Conservation (phyloP, 805 yeast species). For the Sungouiella blattae region DNA sequence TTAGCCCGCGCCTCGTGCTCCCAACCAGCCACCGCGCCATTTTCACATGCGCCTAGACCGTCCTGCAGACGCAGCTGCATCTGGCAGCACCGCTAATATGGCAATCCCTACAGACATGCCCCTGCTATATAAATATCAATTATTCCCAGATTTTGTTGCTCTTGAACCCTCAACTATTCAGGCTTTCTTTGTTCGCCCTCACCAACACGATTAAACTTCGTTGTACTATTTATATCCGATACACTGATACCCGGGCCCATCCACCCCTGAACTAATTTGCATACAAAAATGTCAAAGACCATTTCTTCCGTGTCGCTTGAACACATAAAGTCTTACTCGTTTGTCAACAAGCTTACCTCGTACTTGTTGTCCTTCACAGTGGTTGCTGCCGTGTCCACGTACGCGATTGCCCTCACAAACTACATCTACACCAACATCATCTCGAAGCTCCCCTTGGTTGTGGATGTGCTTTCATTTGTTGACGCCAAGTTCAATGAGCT, state of each 20-base stretch:
- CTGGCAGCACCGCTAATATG: too few species aligned
- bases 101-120: background rate
- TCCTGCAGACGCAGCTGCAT: background rate
- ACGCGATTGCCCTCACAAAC: conserved; percentile 18
- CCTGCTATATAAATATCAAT: background rate
- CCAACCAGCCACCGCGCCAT: background rate
- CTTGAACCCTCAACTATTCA: too few species aligned
- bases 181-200: too few species aligned
- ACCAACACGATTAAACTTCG: too few species aligned
- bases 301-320: conserved; percentile 30
- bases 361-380: conserved; percentile 25
- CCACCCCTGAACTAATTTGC: background rate
- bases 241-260: too few species aligned
- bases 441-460: conserved; percentile 16
- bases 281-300: conserved; percentile 19
- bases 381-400: conserved; percentile 22
- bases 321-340: conserved; percentile 31
- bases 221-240: too few species aligned
- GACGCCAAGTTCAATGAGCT: conserved; percentile 23
- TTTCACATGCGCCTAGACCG: background rate
- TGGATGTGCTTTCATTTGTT: conserved; percentile 15
- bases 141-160: too few species aligned
- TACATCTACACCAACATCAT: conserved; percentile 22
- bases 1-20: too few species aligned
- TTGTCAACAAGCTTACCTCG: conserved; percentile 20